These are phyloP conservation scores for Dendrobium huoshanense DNA, from an alignment of 106 monocot species.

Conservation along the genomic window DNA sequence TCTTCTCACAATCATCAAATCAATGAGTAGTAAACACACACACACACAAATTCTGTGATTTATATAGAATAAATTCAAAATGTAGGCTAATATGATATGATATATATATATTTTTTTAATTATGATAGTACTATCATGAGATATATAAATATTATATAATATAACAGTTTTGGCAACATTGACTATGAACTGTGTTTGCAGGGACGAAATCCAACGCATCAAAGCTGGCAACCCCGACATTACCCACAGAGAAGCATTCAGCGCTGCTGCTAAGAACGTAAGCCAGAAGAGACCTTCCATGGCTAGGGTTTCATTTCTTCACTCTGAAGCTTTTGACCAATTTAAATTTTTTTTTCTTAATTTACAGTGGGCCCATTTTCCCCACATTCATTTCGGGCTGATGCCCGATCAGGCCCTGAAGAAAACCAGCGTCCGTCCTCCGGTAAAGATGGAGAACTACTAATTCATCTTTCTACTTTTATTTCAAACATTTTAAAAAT, in stretches of 20 bases:
- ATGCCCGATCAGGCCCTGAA: conserved; percentile 85
- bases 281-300: neutral
- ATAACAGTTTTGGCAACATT: too few species aligned
- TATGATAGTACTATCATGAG: too few species aligned
- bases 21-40: too few species aligned
- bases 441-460: conserved; percentile 38
- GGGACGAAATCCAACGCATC: conserved; percentile 99
- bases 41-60: too few species aligned
- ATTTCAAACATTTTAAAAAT: neutral
- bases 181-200: conserved; percentile 19
- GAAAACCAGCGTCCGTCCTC: conserved; percentile 61
- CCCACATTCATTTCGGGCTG: conserved; percentile 97
- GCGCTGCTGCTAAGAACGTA: conserved; percentile 98
- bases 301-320: conserved; percentile 13
- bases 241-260: conserved; percentile 99
- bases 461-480: neutral
- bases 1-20: too few species aligned
- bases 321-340: neutral
- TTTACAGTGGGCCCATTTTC: conserved; percentile 96
- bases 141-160: too few species aligned
- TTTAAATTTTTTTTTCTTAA: neutral
- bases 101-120: too few species aligned
- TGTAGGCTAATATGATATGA: too few species aligned
- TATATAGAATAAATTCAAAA: too few species aligned
- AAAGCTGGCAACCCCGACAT: conserved; percentile 99